Evolutionary conservation across 78 protist genomes (phyloP), one percentile per base, ranked within the genome.

Genomic region (Dictyostelium capitatum): DNA sequence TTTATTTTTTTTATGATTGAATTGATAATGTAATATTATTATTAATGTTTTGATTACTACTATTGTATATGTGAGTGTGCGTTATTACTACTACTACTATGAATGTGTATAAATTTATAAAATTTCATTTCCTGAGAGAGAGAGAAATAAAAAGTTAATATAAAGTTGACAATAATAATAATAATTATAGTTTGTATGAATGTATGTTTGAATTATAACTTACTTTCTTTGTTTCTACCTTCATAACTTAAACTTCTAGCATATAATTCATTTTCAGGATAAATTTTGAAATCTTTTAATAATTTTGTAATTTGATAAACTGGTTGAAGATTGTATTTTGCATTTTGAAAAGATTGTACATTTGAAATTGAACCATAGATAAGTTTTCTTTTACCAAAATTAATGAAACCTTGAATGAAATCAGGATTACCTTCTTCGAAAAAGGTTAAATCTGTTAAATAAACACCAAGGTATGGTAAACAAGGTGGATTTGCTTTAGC

Each of bases 361-460:
- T 51, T 64, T 37, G 83, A 64, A 19, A 91, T 91, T 23, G 79
- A 56, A 28, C 70, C 59, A 54, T 82, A 91, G 41, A 91, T 67
- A 17, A 91, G 74, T 32, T 48, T 83, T 79, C 90, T 80, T 74
- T 91, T 91, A 51, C 84, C 48, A 20, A 91, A 91, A 37, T 91
- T 91, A 15, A 91, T 91, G 43, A 73, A 70, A 64, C 82, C 77
- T 82, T 70, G 48, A 65, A 91, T 83, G 30, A 47, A 43, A 77
- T 91, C 95, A 0, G 95, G 95, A 73, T 91, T 91, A 81, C 95
- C 95, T 19, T 91, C 95, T 79, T 91, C 95, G 30, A 83, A 53
- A 70, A 92, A 92, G 23, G 96, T 92, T 15, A 92, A 82, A 83
- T 92, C 96, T 0, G 96, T 92, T 15, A 82, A 30, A 74, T 83